These are phyloP conservation scores for Eutrema yunnanense DNA, from an alignment of 345 rosid species.

Conservation along the genomic window DNA sequence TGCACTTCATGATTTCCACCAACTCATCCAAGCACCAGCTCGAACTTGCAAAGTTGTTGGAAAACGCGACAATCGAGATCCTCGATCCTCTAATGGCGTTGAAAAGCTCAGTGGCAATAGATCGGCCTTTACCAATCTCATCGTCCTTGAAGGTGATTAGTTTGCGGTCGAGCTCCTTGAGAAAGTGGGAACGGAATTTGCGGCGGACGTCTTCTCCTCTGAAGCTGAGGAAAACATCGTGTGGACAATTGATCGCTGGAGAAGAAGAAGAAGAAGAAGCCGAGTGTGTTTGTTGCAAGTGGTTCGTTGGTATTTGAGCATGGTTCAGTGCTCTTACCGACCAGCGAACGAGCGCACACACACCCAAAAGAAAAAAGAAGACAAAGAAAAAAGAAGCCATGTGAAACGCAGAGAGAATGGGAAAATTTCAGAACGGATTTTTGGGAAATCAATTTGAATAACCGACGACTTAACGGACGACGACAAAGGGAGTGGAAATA, in stretches of 20 bases:
- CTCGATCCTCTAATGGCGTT: not conserved
- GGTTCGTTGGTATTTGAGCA: too few species aligned
- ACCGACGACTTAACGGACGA: not conserved
- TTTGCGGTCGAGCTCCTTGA: not conserved
- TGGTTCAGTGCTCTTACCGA: too few species aligned
- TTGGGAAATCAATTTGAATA: not conserved
- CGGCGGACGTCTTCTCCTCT: not conserved
- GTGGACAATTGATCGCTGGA: not conserved
- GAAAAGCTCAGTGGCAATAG: not conserved
- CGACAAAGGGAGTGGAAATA: not conserved
- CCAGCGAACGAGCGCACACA: too few species aligned
- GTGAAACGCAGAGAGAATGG: not conserved
- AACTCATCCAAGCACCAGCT: not conserved
- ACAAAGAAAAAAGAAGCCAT: not conserved
- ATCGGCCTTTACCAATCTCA: not conserved
- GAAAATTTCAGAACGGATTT: not conserved
- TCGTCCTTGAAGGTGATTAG: conserved; percentile 1
- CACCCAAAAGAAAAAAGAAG: too few species aligned
- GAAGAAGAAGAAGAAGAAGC: not conserved
- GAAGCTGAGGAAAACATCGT: conserved; percentile 6
- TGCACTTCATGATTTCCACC: not conserved
- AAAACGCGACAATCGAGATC: not conserved
- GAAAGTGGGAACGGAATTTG: conserved; percentile 4
- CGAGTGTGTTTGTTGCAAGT: not conserved
- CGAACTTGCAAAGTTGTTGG: not conserved